These are phyloP conservation scores for Rosa persica DNA, from an alignment of 306 rosid genomes.

Conservation along the genomic window DNA sequence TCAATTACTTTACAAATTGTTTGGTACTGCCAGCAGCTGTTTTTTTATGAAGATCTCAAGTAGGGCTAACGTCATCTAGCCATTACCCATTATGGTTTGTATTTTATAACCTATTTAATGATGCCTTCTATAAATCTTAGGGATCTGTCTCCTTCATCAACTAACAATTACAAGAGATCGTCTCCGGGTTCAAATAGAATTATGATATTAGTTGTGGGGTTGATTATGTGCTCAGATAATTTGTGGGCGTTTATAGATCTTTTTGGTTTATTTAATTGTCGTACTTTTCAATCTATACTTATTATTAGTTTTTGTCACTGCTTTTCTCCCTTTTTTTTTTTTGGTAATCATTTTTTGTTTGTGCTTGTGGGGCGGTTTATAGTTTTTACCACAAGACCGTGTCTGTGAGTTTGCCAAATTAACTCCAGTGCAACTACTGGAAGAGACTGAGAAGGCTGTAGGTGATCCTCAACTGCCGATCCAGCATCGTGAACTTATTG, in stretches of 20 bases:
- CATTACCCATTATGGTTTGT: not conserved
- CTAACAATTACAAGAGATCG: not conserved
- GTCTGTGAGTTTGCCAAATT: conserved; percentile 97
- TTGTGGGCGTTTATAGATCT: not conserved
- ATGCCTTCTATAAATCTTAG: not conserved
- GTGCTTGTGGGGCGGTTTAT: conserved; percentile 4
- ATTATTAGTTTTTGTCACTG: not conserved
- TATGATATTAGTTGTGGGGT: not conserved
- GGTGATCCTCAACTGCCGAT: conserved; percentile 86
- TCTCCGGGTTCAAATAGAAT: not conserved
- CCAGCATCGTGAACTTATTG: conserved; percentile 70
- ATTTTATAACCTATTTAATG: not conserved
- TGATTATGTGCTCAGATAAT: not conserved
- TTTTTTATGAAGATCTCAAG: not conserved
- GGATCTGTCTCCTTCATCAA: not conserved
- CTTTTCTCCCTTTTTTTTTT: conserved; percentile 1
- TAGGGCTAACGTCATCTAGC: not conserved
- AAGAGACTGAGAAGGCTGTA: conserved; percentile 95
- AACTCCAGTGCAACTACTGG: conserved; percentile 82
- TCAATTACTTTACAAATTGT: not conserved
- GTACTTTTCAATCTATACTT: not conserved
- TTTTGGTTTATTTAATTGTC: not conserved
- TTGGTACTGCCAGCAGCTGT: not conserved
- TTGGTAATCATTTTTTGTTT: not conserved
- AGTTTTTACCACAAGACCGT: conserved; percentile 96